Evolutionary conservation across 371 early-diverging fungal genomes (phyloP).

Genomic region (Capniomyces stellatus): DNA sequence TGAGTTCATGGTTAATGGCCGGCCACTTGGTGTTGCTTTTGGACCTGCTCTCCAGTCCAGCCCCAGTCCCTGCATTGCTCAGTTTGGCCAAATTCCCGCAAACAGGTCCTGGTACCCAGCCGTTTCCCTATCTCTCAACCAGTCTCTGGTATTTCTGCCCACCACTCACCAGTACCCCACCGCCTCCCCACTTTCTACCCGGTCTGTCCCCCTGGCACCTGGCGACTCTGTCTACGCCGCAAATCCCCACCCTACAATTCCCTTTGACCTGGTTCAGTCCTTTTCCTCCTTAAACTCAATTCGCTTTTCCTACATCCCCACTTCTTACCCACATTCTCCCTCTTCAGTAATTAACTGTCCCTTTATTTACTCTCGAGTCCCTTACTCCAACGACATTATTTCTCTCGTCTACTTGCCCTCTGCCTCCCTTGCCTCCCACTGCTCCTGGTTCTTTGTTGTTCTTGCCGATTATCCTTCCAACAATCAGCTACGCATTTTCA

Average conservation of each 20-base stretch:
- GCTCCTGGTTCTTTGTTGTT: no score
- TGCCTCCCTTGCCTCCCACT: no score
- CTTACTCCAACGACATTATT: no score
- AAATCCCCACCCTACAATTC: not conserved
- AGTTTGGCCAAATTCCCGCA: constrained; percentile 4
- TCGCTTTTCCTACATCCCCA: no score
- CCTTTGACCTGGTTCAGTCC: not conserved
- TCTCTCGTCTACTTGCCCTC: no score
- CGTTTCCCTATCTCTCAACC: constrained; percentile 16
- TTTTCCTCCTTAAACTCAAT: not conserved
- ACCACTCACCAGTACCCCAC: not conserved
- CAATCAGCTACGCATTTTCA: no score
- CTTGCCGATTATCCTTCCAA: no score
- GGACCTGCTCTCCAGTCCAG: constrained; percentile 6
- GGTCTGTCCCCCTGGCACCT: not conserved
- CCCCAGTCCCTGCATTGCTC: not conserved
- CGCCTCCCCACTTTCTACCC: not conserved
- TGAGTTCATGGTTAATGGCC: constrained; percentile 18
- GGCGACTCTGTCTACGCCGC: not conserved
- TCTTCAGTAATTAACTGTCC: no score
- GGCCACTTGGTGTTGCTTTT: constrained; percentile 21
- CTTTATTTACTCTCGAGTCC: no score
- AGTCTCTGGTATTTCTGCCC: constrained; percentile 15
- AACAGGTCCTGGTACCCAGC: constrained; percentile 24
- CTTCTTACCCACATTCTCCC: no score